phyloP scores from a whole-genome alignment of 2,329 filamentous ascomycete genomes.

The Colletotrichum lini region DNA sequence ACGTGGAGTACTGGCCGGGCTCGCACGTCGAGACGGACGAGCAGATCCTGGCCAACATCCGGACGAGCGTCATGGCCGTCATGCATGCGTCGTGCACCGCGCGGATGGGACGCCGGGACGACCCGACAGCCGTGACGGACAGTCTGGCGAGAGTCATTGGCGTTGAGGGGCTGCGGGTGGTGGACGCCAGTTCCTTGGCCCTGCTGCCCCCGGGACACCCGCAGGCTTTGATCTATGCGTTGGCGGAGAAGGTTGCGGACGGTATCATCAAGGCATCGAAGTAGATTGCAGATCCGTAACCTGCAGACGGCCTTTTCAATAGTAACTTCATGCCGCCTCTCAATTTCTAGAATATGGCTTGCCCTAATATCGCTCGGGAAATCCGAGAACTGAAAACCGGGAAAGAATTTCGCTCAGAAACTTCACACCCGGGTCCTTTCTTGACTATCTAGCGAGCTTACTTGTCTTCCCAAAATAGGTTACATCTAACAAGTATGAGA shows the following conservation, averaged over 20 bases:
- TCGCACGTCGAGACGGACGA: conserved; percentile 55
- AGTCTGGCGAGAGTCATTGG: background rate
- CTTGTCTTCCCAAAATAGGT: too few relatives aligned
- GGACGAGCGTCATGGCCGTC: conserved; percentile 26
- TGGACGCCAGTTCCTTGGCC: background rate
- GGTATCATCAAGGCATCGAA: background rate
- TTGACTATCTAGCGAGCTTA: too few relatives aligned
- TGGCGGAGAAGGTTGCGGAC: background rate
- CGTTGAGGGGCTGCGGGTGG: background rate
- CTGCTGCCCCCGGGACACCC: background rate
- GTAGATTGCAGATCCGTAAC: too few relatives aligned
- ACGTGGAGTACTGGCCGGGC: background rate
- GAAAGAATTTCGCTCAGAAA: too few relatives aligned
- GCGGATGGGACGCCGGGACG: conserved; percentile 9
- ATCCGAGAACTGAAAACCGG: too few relatives aligned
- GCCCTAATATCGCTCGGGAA: too few relatives aligned
- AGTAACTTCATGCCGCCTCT: too few relatives aligned
- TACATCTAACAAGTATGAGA: too few relatives aligned
- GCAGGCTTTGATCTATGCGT: background rate
- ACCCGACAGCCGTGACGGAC: background rate
- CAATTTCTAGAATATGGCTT: too few relatives aligned
- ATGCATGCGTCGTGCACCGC: conserved; percentile 31
- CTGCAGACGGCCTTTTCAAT: too few relatives aligned
- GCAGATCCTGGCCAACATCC: conserved; percentile 51
- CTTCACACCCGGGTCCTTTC: too few relatives aligned